Evolutionary conservation across 306 rosid species (phyloP), one percentile per base, ranked within the genome.

Genomic region (Nissolia schottii): DNA sequence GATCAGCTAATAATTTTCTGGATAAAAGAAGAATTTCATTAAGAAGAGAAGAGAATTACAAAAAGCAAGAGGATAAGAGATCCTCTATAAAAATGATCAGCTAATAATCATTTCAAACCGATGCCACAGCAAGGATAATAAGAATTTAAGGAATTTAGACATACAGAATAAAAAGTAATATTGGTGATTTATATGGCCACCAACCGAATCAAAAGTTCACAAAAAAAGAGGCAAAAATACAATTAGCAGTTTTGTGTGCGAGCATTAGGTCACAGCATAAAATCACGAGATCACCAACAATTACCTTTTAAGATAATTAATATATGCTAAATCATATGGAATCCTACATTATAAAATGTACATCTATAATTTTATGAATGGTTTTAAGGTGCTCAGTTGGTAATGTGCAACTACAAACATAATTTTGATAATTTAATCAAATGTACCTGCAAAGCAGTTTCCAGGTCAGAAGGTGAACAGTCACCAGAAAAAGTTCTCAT

Each of bases 381-480:
- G 24, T 74, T 62, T 59, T 15, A 40, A 50, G 4, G 34, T 19
- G 23, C 71, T 50, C 15, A 12, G 29, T 24, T 31, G 53, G 53
- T 56, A 14, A 31, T 31, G 75, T 55, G 68, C 13, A 60, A 51
- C 77, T 45, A 13, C 49, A 66, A 0, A 67, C 13, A 38, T 8
- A 31, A 50, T n/a, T 37, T 72, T 38, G 27, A 66, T 74, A 27
- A 73, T 67, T 20, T 62, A 71, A 55, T 51, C 74, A 81, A 50
- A 71, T 70, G 81, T 70, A 94, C 98, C 98, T 94, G 97, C 89
- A 94, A 78, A 73, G 95, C 98, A 82, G 96, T 91, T 86, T 94
- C 98, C 74, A 94, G 84, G 86, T 94, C 98, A 29, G 97, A 64
- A 15, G 98, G 98, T 56, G 98, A 94, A 85, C 98, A 91, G 64